Percentiles rank a stretch among this genome's conserved stretches.
Evolutionary conservation across 148 eudicot species (phyloP).

Genomic region (Silene latifolia): DNA sequence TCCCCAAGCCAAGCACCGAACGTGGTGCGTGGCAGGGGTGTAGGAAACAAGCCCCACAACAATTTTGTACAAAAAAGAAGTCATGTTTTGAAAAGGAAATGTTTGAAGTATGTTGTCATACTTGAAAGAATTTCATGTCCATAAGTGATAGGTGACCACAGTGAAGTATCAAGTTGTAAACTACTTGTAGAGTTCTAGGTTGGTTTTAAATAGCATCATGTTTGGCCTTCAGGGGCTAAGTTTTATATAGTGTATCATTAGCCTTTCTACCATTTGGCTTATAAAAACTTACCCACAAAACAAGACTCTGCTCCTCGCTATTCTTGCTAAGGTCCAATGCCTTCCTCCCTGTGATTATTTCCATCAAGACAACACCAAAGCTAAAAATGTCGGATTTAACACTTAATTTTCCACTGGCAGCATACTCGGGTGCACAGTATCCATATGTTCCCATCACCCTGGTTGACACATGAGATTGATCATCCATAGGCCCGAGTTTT

Average conservation of each 20-base stretch:
- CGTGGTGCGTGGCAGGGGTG: no score
- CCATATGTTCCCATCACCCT: conserved; percentile 93
- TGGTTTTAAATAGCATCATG: not conserved
- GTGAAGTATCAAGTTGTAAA: no score
- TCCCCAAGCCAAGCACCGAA: no score
- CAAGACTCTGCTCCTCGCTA: conserved; percentile 54
- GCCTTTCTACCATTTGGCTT: not conserved
- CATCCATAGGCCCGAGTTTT: conserved; percentile 84
- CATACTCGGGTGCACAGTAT: conserved; percentile 92
- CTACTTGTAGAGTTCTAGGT: no score
- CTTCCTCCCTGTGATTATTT: conserved; percentile 72
- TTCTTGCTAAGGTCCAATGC: conserved; percentile 46
- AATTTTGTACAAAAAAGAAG: no score
- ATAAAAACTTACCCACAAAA: conserved; percentile 59
- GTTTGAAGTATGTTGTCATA: no score
- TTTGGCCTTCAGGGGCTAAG: not conserved
- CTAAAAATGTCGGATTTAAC: conserved; percentile 77
- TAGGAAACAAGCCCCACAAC: no score
- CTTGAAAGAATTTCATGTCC: no score
- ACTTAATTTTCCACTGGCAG: conserved; percentile 75
- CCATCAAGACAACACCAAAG: conserved; percentile 85
- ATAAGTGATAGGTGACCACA: no score
- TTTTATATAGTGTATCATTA: not conserved
- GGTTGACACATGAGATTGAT: conserved; percentile 76
- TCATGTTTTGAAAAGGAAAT: no score